Percentiles rank a stretch among this genome's conserved stretches.
phyloP scores from a whole-genome alignment of 768 basidiomycete genomes.

The Tricholoma matsutake region DNA sequence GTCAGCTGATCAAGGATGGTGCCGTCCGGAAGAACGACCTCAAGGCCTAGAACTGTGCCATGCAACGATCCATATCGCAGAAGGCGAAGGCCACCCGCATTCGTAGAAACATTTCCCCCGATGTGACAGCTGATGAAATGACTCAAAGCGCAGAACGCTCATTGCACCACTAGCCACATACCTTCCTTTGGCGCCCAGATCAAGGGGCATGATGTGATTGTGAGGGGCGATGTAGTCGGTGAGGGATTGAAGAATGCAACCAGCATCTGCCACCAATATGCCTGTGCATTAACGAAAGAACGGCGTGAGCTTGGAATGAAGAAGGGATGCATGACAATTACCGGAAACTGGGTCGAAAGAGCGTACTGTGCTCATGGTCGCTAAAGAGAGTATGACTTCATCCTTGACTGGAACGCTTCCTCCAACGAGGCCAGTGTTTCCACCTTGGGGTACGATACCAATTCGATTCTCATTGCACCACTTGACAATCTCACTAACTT shows the following conservation, averaged over 20 bases:
- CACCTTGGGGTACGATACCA: slow-evolving; percentile 95
- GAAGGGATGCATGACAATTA: slow-evolving; percentile 28
- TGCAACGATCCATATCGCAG: slow-evolving; percentile 94
- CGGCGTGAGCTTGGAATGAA: not conserved
- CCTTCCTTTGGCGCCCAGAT: slow-evolving; percentile 96
- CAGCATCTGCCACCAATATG: slow-evolving; percentile 89
- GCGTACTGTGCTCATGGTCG: slow-evolving; percentile 79
- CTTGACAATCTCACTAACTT: slow-evolving; percentile 86
- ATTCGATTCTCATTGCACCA: slow-evolving; percentile 82
- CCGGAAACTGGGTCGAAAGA: slow-evolving; percentile 84
- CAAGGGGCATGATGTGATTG: slow-evolving; percentile 95
- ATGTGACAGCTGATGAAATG: slow-evolving; percentile 78
- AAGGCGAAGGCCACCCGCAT: slow-evolving; percentile 94
- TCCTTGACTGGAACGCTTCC: slow-evolving; percentile 87
- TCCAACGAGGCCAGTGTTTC: slow-evolving; percentile 97
- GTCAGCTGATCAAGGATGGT: slow-evolving; percentile 86
- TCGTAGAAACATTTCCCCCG: slow-evolving; percentile 95
- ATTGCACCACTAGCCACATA: slow-evolving; percentile 26
- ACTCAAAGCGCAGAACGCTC: not conserved
- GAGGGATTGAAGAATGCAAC: slow-evolving; percentile 87
- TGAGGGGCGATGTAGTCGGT: slow-evolving; percentile 83
- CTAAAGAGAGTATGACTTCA: slow-evolving; percentile 82
- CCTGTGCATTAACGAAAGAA: slow-evolving; percentile 44
- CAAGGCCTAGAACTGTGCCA: slow-evolving; percentile 91
- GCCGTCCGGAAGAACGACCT: slow-evolving; percentile 94